phyloP scores from a whole-genome alignment of 2,329 filamentous ascomycete genomes.

The Ophiostoma triangulosporum region DNA sequence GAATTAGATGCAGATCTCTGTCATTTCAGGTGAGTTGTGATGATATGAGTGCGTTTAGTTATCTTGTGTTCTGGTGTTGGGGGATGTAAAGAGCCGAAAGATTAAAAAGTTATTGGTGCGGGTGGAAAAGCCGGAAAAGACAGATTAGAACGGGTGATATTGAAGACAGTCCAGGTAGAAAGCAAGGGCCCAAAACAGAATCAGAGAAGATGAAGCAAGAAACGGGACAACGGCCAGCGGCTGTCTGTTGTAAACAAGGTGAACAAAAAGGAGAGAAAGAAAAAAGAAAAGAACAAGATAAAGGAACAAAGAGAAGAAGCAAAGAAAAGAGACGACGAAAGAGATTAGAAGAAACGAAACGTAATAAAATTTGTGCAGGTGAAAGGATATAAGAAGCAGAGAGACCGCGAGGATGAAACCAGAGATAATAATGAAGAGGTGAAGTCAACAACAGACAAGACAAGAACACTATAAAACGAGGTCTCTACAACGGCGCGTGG shows the following conservation, averaged over 20 bases:
- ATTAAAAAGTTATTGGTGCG: background rate
- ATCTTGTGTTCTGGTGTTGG: too few species aligned
- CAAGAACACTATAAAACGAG: background rate
- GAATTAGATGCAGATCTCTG: too few species aligned
- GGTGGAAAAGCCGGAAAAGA: background rate
- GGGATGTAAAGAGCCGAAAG: background rate
- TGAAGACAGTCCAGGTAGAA: background rate
- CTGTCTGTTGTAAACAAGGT: background rate
- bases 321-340: background rate
- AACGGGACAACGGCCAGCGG: background rate
- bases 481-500: background rate
- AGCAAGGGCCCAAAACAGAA: background rate
- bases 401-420: background rate
- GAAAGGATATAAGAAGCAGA: background rate
- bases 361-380: background rate
- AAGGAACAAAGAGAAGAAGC: background rate
- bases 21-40: background rate
- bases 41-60: background rate
- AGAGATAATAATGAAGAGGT: background rate
- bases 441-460: background rate
- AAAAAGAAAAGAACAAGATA: background rate
- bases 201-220: background rate
- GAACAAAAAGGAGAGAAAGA: slow-evolving; percentile 1
- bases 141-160: background rate
- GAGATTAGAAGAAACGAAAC: background rate